Percentiles rank a stretch among this genome's conserved stretches.
phyloP scores from a whole-genome alignment of 2,329 filamentous ascomycete genomes.

The Chaetomiaceae sp. region DNA sequence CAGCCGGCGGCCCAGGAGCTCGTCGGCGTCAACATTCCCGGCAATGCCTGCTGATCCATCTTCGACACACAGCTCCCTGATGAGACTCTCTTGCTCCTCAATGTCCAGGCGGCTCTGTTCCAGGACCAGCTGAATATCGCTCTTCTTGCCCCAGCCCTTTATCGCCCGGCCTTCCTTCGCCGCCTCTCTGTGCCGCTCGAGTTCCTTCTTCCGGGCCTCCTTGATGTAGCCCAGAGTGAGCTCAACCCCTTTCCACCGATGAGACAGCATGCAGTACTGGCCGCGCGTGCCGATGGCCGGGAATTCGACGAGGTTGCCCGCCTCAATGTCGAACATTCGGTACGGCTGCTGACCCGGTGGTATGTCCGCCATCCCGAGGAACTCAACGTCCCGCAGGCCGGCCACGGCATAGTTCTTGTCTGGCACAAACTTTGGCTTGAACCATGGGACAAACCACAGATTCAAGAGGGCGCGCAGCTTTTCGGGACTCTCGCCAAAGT shows the following conservation, averaged over 20 bases:
- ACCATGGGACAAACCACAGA: slow-evolving; percentile 25
- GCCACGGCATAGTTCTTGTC: slow-evolving; percentile 10
- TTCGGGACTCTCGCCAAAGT: slow-evolving; percentile 22
- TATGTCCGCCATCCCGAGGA: slow-evolving; percentile 18
- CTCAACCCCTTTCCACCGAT: slow-evolving; percentile 34
- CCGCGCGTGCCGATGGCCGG: slow-evolving; percentile 25
- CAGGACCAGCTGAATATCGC: slow-evolving; percentile 17
- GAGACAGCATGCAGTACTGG: slow-evolving; percentile 34
- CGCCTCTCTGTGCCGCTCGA: slow-evolving; percentile 6
- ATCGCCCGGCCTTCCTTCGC: neutral
- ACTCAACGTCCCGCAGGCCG: slow-evolving; percentile 24
- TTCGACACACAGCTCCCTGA: slow-evolving; percentile 4
- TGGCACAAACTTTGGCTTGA: slow-evolving; percentile 25
- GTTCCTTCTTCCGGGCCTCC: slow-evolving; percentile 21
- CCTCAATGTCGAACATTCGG: slow-evolving; percentile 34
- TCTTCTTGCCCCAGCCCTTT: neutral
- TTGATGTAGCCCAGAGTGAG: slow-evolving; percentile 29
- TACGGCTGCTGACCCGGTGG: slow-evolving; percentile 23
- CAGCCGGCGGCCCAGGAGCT: slow-evolving; percentile 10
- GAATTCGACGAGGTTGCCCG: slow-evolving; percentile 28
- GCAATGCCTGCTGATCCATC: neutral
- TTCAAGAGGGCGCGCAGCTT: slow-evolving; percentile 26
- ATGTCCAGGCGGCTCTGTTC: slow-evolving; percentile 18
- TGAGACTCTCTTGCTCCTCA: slow-evolving; percentile 14
- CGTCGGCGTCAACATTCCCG: neutral